A percentile compares a stretch with the other conserved stretches of the same genome.
Evolutionary conservation across 495 filamentous ascomycete species (phyloP).

Genomic region (Penicillium roqueforti): DNA sequence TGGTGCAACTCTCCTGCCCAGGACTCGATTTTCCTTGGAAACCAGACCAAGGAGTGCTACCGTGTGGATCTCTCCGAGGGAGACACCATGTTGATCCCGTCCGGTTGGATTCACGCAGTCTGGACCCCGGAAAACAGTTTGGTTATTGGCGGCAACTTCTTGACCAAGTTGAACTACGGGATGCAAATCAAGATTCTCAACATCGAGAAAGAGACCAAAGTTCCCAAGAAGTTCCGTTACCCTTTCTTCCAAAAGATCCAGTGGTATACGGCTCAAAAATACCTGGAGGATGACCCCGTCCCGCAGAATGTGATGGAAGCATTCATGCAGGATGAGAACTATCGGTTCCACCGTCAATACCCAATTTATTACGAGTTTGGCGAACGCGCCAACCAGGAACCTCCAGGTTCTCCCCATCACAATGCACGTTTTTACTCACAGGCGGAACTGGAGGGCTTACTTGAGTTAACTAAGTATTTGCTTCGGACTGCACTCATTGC

Average conservation of each 20-base stretch:
- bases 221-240: slow-evolving; percentile 65
- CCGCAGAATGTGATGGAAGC: slow-evolving; percentile 53
- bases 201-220: slow-evolving; percentile 70
- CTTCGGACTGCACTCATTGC: slow-evolving; percentile 66
- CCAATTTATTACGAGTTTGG: slow-evolving; percentile 58
- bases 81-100: slow-evolving; percentile 75
- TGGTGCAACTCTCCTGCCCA: slow-evolving; percentile 74
- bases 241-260: slow-evolving; percentile 72
- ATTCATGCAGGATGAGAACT: slow-evolving; percentile 52
- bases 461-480: slow-evolving; percentile 60
- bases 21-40: slow-evolving; percentile 62
- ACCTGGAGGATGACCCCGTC: slow-evolving; percentile 63
- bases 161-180: slow-evolving; percentile 64
- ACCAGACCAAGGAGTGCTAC: slow-evolving; percentile 70
- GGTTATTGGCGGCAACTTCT: slow-evolving; percentile 74
- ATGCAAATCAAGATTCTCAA: slow-evolving; percentile 70
- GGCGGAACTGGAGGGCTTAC: slow-evolving; percentile 64
- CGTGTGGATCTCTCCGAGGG: slow-evolving; percentile 68
- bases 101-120: slow-evolving; percentile 78
- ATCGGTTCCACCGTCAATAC: slow-evolving; percentile 49
- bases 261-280: slow-evolving; percentile 66
- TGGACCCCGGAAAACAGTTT: slow-evolving; percentile 75
- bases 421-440: slow-evolving; percentile 65
- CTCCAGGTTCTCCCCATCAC: slow-evolving; percentile 42
- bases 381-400: slow-evolving; percentile 47